phyloP scores from a whole-genome alignment of 1,284 basidiomycete species.

The Puccinia coronata region DNA sequence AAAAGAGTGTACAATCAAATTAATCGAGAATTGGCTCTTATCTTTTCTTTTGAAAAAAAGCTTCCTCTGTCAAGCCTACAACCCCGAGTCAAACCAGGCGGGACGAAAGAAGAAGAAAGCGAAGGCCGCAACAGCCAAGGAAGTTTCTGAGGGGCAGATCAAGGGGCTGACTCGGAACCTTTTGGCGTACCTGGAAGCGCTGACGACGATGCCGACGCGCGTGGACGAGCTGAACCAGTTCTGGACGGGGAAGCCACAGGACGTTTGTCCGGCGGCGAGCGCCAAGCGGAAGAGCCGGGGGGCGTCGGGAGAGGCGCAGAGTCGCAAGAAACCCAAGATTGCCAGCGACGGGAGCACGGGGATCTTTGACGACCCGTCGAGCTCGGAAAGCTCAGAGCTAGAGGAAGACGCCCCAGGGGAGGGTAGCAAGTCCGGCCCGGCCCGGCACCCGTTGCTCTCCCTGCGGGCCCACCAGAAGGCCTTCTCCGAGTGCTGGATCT shows the following conservation, averaged over 20 bases:
- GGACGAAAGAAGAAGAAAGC: not conserved
- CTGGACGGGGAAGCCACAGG: conserved; percentile 69
- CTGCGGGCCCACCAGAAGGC: conserved; percentile 73
- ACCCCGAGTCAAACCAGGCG: not conserved
- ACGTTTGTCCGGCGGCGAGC: not conserved
- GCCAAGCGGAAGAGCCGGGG: conserved; percentile 62
- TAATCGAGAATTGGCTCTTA: no score
- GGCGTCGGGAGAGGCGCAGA: conserved; percentile 49
- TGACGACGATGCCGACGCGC: conserved; percentile 79
- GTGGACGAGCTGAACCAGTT: conserved; percentile 76
- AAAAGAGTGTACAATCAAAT: no score
- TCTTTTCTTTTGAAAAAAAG: no score
- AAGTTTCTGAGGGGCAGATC: conserved; percentile 48
- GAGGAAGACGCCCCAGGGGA: conserved; percentile 51
- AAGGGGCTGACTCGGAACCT: conserved; percentile 65
- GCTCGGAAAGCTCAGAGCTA: conserved; percentile 57
- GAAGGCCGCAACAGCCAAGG: not conserved
- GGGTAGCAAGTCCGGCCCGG: conserved; percentile 54
- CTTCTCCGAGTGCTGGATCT: conserved; percentile 76
- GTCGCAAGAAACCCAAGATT: conserved; percentile 52
- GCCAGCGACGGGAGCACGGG: conserved; percentile 52
- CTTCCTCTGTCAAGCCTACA: conserved; percentile 16
- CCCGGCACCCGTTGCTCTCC: conserved; percentile 65
- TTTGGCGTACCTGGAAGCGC: conserved; percentile 72
- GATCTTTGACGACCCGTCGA: conserved; percentile 55